phyloP scores from a whole-genome alignment of 1,284 basidiomycete genomes.

The Acaromyces ingoldii region DNA sequence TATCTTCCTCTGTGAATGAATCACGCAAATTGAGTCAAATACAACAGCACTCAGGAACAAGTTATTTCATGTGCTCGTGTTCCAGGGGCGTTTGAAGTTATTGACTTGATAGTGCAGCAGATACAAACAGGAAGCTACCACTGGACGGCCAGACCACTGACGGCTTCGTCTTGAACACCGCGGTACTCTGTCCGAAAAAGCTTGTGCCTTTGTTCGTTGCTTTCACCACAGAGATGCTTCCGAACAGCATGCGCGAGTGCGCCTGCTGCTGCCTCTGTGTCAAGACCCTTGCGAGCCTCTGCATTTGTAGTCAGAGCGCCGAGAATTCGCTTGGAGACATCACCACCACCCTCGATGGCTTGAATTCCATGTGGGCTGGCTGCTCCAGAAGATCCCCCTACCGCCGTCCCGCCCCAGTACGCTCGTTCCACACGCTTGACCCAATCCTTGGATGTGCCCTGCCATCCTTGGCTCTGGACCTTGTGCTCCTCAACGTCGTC shows the following conservation, averaged over 20 bases:
- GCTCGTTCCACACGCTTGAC: constrained; percentile 41
- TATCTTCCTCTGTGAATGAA: constrained; percentile 9
- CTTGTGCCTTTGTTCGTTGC: constrained; percentile 51
- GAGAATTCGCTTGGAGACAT: too few species aligned
- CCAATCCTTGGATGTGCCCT: constrained; percentile 48
- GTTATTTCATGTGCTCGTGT: too few species aligned
- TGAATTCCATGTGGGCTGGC: background rate
- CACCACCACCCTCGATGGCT: background rate
- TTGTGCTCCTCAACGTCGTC: constrained; percentile 8
- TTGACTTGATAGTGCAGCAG: too few species aligned
- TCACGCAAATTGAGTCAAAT: too few species aligned
- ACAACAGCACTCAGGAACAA: too few species aligned
- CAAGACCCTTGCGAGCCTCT: too few species aligned
- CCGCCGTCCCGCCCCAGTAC: too few species aligned
- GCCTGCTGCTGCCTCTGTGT: too few species aligned
- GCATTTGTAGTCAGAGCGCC: too few species aligned
- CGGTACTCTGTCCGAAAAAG: constrained; percentile 77
- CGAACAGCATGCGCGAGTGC: background rate
- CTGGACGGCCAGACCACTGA: constrained; percentile 69
- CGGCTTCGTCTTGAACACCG: constrained; percentile 79
- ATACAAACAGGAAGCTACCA: too few species aligned
- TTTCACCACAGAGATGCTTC: background rate
- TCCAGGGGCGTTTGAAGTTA: too few species aligned
- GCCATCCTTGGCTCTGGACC: constrained; percentile 43
- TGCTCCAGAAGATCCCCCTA: too few species aligned